Base-by-base conservation (phyloP, 2,329 filamentous ascomycete genomes). In the Dothiorella sarmentorum region DNA sequence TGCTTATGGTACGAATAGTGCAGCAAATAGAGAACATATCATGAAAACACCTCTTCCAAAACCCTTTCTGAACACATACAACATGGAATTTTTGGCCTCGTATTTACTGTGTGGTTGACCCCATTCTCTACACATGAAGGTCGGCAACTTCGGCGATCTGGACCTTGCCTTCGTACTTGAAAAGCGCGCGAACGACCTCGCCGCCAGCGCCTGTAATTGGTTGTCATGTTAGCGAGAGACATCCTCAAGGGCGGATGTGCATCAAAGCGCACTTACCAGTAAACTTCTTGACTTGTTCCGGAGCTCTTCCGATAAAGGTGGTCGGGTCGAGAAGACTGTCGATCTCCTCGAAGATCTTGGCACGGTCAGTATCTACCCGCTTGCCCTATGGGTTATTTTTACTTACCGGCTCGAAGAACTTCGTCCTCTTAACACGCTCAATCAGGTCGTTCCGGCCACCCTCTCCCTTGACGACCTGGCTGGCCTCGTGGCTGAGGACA, bases 401-500 rank as follows among this genome's bases (percentile, higher is more conserved):
- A 10, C 49, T 53, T 29, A 53, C 85, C 1, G 88, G 78, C 61
- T 73, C 78, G 77, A 96, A 96, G 79, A 89, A 96, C 42, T 84
- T 78, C 40, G 81, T 87, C 53, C 75, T 78, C 70, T 83, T 84
- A 69, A 97, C 91, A 13, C 91, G 79, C 62, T 90, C 85, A 13
- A 96, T 84, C 2, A 96, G 80, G 70, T 96, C 91, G 68, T 96
- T 96, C 56, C 83, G 77, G 65, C 86, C 85, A 33, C 90, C 90
- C 72, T 88, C 78, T 66, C 84, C 81, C 77, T 89, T 89, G 38
- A 91, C 87, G 10, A 87, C 85, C 29, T 80, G 78, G 42, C 81
- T 83, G 0, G 91, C 90, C 75, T 95, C 79, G 75, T 91, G 88
- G 2, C 83, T 89, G 43, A 96, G 81, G 1, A 96, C 88, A 56